Conservation (phyloP, 306 rosid species). For the Gynostemma pentaphyllum region DNA sequence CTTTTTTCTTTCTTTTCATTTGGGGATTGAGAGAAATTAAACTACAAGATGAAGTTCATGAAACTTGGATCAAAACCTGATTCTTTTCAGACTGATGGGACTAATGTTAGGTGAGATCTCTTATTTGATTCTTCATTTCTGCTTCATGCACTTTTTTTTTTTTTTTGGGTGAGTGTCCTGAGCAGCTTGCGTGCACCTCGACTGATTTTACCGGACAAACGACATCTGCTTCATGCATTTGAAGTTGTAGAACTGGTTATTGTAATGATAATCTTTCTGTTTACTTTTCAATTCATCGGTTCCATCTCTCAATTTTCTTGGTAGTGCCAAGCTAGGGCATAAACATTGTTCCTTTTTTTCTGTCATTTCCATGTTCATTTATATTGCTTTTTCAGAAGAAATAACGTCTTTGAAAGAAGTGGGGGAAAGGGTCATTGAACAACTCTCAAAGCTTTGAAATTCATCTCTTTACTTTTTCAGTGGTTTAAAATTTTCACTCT, state of each 20-base stretch:
- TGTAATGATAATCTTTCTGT: not conserved
- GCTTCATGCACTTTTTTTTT: no score
- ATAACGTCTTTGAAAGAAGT: not conserved
- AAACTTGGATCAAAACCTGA: constrained; percentile 97
- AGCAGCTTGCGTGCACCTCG: no score
- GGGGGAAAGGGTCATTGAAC: not conserved
- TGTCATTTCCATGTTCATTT: not conserved
- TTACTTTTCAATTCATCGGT: not conserved
- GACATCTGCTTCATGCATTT: no score
- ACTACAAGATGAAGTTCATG: constrained; percentile 87
- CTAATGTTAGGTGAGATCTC: constrained; percentile 69
- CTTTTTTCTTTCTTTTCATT: constrained; percentile 11
- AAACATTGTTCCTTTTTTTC: no score
- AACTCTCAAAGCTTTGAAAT: not conserved
- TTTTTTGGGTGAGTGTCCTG: no score
- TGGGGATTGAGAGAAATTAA: not conserved
- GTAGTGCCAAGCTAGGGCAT: no score
- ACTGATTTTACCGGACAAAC: no score
- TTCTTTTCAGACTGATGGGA: constrained; percentile 70
- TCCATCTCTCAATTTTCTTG: not conserved
- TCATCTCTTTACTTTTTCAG: not conserved
- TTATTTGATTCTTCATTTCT: constrained; percentile 8
- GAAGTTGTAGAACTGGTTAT: not conserved
- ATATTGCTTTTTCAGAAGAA: not conserved
- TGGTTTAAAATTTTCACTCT: constrained; percentile 1